phyloP scores from a whole-genome alignment of 768 basidiomycete genomes.

The Pleurotus tuoliensis region DNA sequence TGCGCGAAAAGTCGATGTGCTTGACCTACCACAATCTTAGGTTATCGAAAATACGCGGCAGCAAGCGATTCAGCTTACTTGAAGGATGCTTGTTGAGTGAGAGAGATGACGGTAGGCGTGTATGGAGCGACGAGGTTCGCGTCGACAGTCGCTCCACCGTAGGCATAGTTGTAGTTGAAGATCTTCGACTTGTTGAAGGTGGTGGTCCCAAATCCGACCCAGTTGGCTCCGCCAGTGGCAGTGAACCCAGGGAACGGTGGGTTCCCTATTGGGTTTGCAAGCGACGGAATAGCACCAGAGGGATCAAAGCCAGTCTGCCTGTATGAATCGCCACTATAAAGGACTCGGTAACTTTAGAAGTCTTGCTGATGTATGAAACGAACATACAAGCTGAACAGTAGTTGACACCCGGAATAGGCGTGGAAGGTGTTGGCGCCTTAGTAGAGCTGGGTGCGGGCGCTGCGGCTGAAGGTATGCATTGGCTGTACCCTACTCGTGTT shows the following conservation, averaged over 20 bases:
- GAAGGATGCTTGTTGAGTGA: slow-evolving; percentile 61
- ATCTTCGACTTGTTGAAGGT: slow-evolving; percentile 50
- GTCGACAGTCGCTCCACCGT: slow-evolving; percentile 64
- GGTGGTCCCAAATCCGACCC: slow-evolving; percentile 52
- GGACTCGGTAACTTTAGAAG: not conserved
- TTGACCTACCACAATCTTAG: slow-evolving; percentile 22
- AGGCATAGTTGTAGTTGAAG: slow-evolving; percentile 64
- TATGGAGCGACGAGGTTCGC: slow-evolving; percentile 52
- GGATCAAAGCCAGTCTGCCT: slow-evolving; percentile 50
- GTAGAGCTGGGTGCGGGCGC: slow-evolving; percentile 1
- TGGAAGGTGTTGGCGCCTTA: slow-evolving; percentile 15
- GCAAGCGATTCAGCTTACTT: slow-evolving; percentile 28
- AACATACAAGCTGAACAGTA: slow-evolving; percentile 57
- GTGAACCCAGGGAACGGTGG: slow-evolving; percentile 52
- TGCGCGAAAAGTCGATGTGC: slow-evolving; percentile 36
- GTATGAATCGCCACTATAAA: slow-evolving; percentile 51
- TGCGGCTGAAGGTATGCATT: slow-evolving; percentile 30
- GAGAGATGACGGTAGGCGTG: slow-evolving; percentile 43
- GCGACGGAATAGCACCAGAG: slow-evolving; percentile 34
- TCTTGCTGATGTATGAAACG: not conserved
- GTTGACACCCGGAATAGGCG: slow-evolving; percentile 24
- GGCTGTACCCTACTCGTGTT: slow-evolving; percentile 31
- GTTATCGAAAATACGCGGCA: not conserved
- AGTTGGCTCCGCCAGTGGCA: slow-evolving; percentile 53
- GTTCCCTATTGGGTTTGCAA: slow-evolving; percentile 49